Evolutionary conservation across 352 stramenopile species (phyloP).

Genomic region (Globisporangium parvum): DNA sequence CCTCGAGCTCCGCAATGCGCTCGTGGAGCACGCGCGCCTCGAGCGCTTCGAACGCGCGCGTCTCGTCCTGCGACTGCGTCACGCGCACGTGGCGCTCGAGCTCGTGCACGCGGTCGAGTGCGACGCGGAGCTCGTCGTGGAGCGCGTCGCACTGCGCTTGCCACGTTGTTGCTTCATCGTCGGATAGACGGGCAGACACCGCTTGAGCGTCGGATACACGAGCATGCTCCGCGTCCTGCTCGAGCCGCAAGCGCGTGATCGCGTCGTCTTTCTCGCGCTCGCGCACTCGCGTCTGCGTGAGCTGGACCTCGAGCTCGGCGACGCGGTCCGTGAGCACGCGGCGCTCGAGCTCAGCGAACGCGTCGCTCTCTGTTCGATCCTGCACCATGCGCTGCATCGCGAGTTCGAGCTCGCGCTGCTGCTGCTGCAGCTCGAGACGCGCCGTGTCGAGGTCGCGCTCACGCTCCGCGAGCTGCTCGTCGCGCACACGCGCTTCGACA

Average conservation of each 20-base stretch:
- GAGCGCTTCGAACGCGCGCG: constrained; percentile 13
- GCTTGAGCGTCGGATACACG: no score
- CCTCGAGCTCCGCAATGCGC: constrained; percentile 25
- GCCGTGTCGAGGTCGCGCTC: constrained; percentile 1
- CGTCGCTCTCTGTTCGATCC: constrained; percentile 21
- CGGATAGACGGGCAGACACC: no score
- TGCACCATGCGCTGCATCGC: constrained; percentile 14
- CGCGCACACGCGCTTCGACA: constrained; percentile 22
- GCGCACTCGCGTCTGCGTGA: constrained; percentile 29
- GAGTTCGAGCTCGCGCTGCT: constrained; percentile 14
- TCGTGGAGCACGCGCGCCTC: constrained; percentile 17
- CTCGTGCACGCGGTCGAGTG: constrained; percentile 23
- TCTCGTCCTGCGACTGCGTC: constrained; percentile 19
- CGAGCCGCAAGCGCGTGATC: constrained; percentile 21
- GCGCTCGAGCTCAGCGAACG: constrained; percentile 44
- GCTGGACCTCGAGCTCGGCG: constrained; percentile 40
- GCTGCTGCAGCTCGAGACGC: constrained; percentile 5
- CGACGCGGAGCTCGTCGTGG: constrained; percentile 22
- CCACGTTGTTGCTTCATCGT: no score
- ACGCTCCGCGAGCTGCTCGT: neutral
- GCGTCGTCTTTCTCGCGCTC: constrained; percentile 42
- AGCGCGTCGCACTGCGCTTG: constrained; percentile 1
- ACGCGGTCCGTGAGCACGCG: constrained; percentile 45
- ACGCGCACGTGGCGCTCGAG: constrained; percentile 18
- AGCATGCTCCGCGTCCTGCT: constrained; percentile 12